These are phyloP conservation scores for Nadsonia fulvescens DNA, from an alignment of 805 yeast species.

Conservation along the genomic window DNA sequence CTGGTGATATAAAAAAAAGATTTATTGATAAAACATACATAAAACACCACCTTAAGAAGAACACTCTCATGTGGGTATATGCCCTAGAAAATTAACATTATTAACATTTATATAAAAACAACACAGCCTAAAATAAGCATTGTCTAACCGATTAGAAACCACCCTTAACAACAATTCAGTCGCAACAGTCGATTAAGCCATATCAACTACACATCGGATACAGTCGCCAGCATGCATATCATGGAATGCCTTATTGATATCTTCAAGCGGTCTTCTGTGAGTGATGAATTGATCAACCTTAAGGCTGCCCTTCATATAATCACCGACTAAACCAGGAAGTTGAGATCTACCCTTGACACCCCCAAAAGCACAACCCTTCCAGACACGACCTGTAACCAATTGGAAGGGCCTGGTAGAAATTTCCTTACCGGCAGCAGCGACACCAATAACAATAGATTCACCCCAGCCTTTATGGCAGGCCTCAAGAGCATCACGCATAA, in stretches of 20 bases:
- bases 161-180: too few species aligned
- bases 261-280: constrained; percentile 59
- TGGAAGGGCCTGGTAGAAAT: constrained; percentile 96
- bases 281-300: constrained; percentile 93
- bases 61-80: too few species aligned
- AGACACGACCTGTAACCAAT: constrained; percentile 94
- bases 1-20: too few species aligned
- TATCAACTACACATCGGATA: constrained; percentile 82
- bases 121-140: too few species aligned
- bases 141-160: too few species aligned
- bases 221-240: constrained; percentile 91
- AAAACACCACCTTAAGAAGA: too few species aligned
- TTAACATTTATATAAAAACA: too few species aligned
- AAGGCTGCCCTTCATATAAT: constrained; percentile 61
- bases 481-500: constrained; percentile 93
- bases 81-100: too few species aligned
- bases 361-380: constrained; percentile 99
- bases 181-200: too few species aligned
- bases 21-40: too few species aligned
- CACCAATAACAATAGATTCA: constrained; percentile 85
- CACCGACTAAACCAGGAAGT: constrained; percentile 77
- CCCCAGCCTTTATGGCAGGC: constrained; percentile 99
- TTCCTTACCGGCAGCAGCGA: constrained; percentile 96
- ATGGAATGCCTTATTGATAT: constrained; percentile 78
- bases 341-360: constrained; percentile 97